These are phyloP conservation scores for Diplodia scrobiculata DNA, from an alignment of 2,329 filamentous ascomycete species.

Conservation along the genomic window DNA sequence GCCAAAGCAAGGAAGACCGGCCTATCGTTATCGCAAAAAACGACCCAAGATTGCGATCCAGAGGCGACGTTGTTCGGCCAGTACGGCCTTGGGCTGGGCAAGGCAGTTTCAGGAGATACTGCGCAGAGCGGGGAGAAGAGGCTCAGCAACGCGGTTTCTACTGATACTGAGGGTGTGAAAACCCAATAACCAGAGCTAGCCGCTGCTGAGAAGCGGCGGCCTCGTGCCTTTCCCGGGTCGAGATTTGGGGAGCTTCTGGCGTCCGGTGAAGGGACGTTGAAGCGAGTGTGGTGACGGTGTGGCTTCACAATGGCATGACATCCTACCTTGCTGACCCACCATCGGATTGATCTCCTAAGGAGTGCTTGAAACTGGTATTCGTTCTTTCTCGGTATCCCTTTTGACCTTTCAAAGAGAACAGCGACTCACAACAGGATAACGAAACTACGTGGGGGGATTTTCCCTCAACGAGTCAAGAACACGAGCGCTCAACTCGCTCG, in stretches of 20 bases:
- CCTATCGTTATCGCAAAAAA: not conserved
- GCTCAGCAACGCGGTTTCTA: not conserved
- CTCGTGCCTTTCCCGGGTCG: not conserved
- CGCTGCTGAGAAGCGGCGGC: slow-evolving; percentile 10
- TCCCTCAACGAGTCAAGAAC: not conserved
- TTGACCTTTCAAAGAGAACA: not conserved
- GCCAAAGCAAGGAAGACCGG: not conserved
- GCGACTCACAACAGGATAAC: not conserved
- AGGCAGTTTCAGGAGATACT: not conserved
- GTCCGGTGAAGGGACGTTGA: not conserved
- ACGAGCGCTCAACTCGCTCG: not conserved
- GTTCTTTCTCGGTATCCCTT: not conserved
- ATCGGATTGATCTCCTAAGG: not conserved
- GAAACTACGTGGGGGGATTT: not conserved
- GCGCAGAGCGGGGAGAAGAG: not conserved
- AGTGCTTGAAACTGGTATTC: not conserved
- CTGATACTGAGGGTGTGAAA: not conserved
- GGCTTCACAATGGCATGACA: not conserved
- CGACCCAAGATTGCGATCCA: not conserved
- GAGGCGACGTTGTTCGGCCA: not conserved
- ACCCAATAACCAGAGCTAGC: slow-evolving; percentile 19
- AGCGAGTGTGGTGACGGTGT: slow-evolving; percentile 7
- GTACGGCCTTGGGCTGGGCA: not conserved
- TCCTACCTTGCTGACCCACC: not conserved
- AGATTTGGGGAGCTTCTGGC: slow-evolving; percentile 4